Evolutionary conservation across 768 basidiomycete genomes (phyloP), one percentile per base, ranked within the genome.

Genomic region (Mycena galopus): DNA sequence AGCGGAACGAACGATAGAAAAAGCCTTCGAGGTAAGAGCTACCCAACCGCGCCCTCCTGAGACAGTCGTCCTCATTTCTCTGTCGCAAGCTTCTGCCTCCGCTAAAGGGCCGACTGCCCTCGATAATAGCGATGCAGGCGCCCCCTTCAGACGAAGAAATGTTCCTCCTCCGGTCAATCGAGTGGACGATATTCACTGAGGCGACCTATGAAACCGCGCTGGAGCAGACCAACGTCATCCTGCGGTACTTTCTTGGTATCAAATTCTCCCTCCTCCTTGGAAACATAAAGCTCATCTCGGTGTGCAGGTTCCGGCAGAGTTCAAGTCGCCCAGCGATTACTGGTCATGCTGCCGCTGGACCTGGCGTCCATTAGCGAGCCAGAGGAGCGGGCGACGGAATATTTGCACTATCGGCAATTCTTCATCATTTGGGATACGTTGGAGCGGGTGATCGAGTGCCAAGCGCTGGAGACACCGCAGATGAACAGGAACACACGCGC

Each of bases 181-280:
- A 99, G 77, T 99, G 97, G 97, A 94, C 97, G 62, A 93, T 90
- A 0, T 94, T 94, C 79, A 85, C 88, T 75, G 88, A 90, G 35
- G 83, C 87, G 7, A 99, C 97, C 1, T 91, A 92, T 73, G 83
- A 86, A 14, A 91, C 91, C 8, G 97, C 96, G 0, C 83, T 98
- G 11, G 90, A 94, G 77, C 95, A 96, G 77, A 92, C 95, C 1
- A 97, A 97, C 69, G 92, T 94, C 47, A 93, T 98, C 69, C 79
- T 96, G 67, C 91, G 97, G 19, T 96, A 96, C 79, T 95, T 98
- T 86, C 88, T 99, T 27, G 91, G 97, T 96, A 78, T 12, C 21
- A 21, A 47, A 47, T 39, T n/a, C 11, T 23, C 21, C 35, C 23
- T 37, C 25, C 30, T 10, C 42, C 63, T 58, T 16, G 5, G 8